Conservation (phyloP, 192 early-diverging fungal species). For the Ambispora gerdemannii region DNA sequence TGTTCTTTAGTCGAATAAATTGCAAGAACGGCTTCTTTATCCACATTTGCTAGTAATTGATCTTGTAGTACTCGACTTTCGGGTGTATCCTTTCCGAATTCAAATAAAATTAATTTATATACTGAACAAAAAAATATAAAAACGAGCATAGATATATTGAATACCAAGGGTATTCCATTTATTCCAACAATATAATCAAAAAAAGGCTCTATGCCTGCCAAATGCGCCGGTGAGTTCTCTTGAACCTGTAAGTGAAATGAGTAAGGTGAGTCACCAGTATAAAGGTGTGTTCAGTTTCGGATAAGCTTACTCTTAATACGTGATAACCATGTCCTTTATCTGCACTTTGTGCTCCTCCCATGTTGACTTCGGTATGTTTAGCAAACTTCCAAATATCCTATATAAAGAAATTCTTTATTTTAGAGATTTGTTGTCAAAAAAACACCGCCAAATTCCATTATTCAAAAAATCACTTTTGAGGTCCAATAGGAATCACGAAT, state of each 20-base stretch:
- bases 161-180: constrained; percentile 55
- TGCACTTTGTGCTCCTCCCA: constrained; percentile 30
- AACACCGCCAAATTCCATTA: too few relatives aligned
- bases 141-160: not conserved
- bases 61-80: constrained; percentile 44
- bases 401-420: too few relatives aligned
- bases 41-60: constrained; percentile 44
- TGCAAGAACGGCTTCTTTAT: constrained; percentile 46
- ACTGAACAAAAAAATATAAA: not conserved
- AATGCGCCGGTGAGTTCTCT: constrained; percentile 62
- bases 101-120: not conserved
- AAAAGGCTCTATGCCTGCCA: constrained; percentile 65
- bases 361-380: too few relatives aligned
- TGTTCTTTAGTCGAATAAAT: constrained; percentile 62
- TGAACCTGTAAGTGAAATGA: constrained; percentile 50
- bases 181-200: constrained; percentile 71
- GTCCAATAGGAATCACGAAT: too few relatives aligned
- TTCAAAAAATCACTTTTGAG: too few relatives aligned
- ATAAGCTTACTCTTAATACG: constrained; percentile 57
- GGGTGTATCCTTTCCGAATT: constrained; percentile 18
- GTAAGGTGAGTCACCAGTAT: too few relatives aligned
- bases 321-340: constrained; percentile 55
- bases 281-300: too few relatives aligned
- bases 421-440: too few relatives aligned
- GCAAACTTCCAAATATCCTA: too few relatives aligned